A percentile compares a stretch with the other conserved stretches of the same genome.
Evolutionary conservation across 2,329 filamentous ascomycete genomes (phyloP).

Genomic region (Trichophyton simii): DNA sequence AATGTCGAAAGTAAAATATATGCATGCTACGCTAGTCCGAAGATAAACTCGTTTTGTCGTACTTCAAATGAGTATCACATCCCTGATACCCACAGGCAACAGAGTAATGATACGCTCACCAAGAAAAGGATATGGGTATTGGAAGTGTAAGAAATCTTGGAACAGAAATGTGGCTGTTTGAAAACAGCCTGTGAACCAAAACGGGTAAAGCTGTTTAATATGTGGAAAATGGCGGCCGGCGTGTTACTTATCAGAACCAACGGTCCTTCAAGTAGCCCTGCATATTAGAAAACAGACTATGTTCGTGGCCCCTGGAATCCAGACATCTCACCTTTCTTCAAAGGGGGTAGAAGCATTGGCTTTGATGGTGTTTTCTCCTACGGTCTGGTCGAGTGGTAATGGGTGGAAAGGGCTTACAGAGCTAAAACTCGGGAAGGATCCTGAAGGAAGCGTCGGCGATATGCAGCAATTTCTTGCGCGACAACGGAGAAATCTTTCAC

Average conservation of each 20-base stretch:
- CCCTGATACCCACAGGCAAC: background rate
- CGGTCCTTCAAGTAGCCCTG: background rate
- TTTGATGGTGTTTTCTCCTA: background rate
- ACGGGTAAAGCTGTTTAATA: background rate
- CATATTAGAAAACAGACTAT: background rate
- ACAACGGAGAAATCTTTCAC: conserved; percentile 40
- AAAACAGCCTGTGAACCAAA: background rate
- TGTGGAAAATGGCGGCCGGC: background rate
- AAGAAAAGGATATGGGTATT: background rate
- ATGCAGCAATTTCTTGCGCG: conserved; percentile 38
- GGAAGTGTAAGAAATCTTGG: background rate
- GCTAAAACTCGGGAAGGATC: conserved; percentile 35
- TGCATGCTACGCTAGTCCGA: background rate
- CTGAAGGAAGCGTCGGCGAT: conserved; percentile 39
- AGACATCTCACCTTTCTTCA: background rate
- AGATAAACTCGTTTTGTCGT: background rate
- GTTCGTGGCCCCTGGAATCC: background rate
- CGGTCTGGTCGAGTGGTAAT: background rate
- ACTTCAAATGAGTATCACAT: background rate
- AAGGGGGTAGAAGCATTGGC: background rate
- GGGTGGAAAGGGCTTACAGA: conserved; percentile 22
- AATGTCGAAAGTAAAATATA: background rate
- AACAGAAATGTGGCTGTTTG: background rate
- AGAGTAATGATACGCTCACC: background rate
- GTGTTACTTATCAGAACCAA: background rate